Base-by-base conservation (phyloP, 345 rosid genomes). In the Raphanus sativus region DNA sequence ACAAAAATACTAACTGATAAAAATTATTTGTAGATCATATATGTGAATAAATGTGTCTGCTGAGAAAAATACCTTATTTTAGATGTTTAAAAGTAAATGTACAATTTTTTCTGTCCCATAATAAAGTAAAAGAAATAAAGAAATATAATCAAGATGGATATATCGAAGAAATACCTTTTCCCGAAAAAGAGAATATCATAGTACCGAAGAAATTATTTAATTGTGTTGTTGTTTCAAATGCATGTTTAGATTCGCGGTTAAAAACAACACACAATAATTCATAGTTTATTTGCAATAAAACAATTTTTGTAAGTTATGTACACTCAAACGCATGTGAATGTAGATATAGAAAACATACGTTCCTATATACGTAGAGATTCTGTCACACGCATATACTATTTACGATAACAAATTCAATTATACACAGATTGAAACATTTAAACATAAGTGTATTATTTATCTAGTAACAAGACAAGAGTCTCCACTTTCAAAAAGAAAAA, bases 111-210 rank as follows among this genome's bases (percentile, higher is more conserved):
- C 21, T 69, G 75, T 25, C 45, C 70, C 5, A 69, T 26, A 69
- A 16, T 28, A 26, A 36, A 36, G 30, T 16, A 69, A 54, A 48
- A 54, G 11, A 60, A 32, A 66, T 13, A 62, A 62, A 15, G 13
- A 50, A 29, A 16, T 30, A 54, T 8, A 55, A 75, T 56, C 58
- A 15, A 26, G 54, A 55, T 67, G 74, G 36, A 68, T 42, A 59
- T 42, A 67, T 59, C 67, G 45, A 75, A 67, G 40, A 76, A 42
- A 62, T 25, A 48, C 69, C 6, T 30, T 76, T 76, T 76, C 38
- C 69, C 15, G 48, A 2, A 60, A 67, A 69, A 69, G 56, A 33
- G 56, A 52, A 25, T 69, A 76, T 52, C 61, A 76, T 34, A 69
- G 50, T 68, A 68, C 68, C 68, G 52, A 61, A 61, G 33, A 75